Evolutionary conservation across 805 yeast genomes (phyloP).

Genomic region (Cephaloascus albidus): DNA sequence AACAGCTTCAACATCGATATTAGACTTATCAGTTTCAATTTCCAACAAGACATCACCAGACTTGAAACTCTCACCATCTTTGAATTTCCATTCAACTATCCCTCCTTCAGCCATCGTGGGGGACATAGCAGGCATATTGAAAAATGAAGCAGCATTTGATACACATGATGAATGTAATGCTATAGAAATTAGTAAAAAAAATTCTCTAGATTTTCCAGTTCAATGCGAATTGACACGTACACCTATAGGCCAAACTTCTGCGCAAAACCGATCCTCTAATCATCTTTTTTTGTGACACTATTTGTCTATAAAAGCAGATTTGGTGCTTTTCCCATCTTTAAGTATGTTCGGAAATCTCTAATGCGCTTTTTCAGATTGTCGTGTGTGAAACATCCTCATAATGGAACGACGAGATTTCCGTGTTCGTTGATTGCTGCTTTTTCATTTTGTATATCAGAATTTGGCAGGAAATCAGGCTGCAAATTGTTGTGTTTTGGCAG

Average conservation of each 20-base stretch:
- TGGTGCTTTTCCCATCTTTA: neutral
- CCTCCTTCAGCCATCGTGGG: conserved; percentile 98
- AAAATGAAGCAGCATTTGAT: conserved; percentile 31
- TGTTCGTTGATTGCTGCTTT: neutral
- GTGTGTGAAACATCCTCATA: conserved; percentile 3
- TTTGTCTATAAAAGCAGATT: neutral
- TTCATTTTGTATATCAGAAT: conserved; percentile 2
- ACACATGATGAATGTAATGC: conserved; percentile 20
- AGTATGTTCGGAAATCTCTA: neutral
- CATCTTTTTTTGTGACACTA: neutral
- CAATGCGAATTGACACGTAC: too few relatives aligned
- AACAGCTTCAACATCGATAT: conserved; percentile 76
- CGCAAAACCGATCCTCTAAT: neutral
- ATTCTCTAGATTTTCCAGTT: neutral
- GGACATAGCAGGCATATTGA: conserved; percentile 97
- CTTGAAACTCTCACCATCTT: conserved; percentile 55
- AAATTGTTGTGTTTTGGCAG: too few relatives aligned
- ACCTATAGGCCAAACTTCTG: neutral
- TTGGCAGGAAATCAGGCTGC: conserved; percentile 1
- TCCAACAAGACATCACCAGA: conserved; percentile 81
- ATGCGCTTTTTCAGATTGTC: neutral
- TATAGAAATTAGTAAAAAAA: neutral
- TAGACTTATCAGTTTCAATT: conserved; percentile 83
- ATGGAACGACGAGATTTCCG: neutral
- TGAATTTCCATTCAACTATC: conserved; percentile 79